Base-by-base conservation (phyloP, 2,329 filamentous ascomycete species). In the Aspergillus pseudotamarii region DNA sequence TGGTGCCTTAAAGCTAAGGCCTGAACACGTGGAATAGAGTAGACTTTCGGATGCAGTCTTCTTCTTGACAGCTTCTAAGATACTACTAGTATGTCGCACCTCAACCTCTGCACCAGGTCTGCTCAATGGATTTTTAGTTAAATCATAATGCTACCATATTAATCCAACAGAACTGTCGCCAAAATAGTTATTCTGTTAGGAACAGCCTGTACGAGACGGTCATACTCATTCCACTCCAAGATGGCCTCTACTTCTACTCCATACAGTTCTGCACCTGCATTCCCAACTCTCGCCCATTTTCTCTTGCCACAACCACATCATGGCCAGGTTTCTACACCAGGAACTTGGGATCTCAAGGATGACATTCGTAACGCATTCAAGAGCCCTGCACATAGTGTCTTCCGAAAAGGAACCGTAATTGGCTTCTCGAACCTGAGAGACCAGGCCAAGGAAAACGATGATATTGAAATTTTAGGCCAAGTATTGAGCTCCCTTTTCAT, bases 341-440 rank as follows among this genome's bases (percentile, higher is more conserved):
- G 55, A 19, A 41, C 59, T 43, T 77, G 76, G 75, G 71, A 69
- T 19, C 67, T 78, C 6, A 59, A 65, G 48, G 32, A 58, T 23
- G 69, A 73, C 51, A 72, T 73, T 64, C 30, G 64, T 36, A 51
- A 58, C 2, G 71, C 72, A 10, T 67, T 74, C 16, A 58, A 65
- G 43, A n/a, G 23, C 19, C 55, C 54, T 5, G 53, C 59, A 2
- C 21, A 62, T 4, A 54, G 56, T 1, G 32, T 76, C 1, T 75
- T 79, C 45, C 71, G 69, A 16, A 67, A 59, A 14, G 76, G 76
- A 0, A 65, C 59, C n/a, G 66, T 76, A 12, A 70, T 76, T 26
- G 76, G 75, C 0, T 72, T 79, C 57, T 79, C 76, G 6, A 69
- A 67, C 34, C 60, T 76, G 28, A 69, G 67, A 57, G 60, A 60